These are phyloP conservation scores for Liquidambar formosana DNA, from an alignment of 164 flowering plant genomes.

Conservation along the genomic window DNA sequence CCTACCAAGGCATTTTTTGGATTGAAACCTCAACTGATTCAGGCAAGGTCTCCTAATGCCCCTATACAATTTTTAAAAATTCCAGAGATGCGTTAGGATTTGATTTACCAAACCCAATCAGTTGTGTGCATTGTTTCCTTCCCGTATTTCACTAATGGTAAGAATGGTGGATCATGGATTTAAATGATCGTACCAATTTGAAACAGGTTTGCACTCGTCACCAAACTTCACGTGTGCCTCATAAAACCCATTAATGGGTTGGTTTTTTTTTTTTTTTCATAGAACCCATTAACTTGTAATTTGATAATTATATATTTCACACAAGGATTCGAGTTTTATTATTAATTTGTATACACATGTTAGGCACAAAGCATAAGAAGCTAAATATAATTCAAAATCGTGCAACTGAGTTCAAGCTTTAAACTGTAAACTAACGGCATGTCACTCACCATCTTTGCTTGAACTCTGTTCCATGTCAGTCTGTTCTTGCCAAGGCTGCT, in stretches of 20 bases:
- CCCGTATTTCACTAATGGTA: too few relatives aligned
- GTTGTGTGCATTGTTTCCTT: too few relatives aligned
- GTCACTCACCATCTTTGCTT: conserved; percentile 33
- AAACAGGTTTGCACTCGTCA: background rate
- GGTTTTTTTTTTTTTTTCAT: too few relatives aligned
- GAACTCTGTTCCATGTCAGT: conserved; percentile 26
- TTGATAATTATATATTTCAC: background rate
- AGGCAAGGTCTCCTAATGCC: too few relatives aligned
- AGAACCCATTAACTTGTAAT: background rate
- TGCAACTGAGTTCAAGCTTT: background rate
- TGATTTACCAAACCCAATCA: too few relatives aligned
- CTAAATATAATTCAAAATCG: background rate
- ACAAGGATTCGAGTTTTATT: background rate
- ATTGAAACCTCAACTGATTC: too few relatives aligned
- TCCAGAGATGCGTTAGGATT: too few relatives aligned
- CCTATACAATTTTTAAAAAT: too few relatives aligned
- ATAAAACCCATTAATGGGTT: background rate
- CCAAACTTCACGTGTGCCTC: background rate
- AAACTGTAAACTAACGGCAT: background rate
- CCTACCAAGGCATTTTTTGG: too few relatives aligned
- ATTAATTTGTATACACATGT: background rate
- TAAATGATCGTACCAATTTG: too few relatives aligned
- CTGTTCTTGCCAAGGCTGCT: conserved; percentile 29
- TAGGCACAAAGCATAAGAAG: background rate
- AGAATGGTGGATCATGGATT: too few relatives aligned